These are phyloP conservation scores for Tetraselmis chui DNA, from an alignment of 139 green algal species.

Conservation along the genomic window DNA sequence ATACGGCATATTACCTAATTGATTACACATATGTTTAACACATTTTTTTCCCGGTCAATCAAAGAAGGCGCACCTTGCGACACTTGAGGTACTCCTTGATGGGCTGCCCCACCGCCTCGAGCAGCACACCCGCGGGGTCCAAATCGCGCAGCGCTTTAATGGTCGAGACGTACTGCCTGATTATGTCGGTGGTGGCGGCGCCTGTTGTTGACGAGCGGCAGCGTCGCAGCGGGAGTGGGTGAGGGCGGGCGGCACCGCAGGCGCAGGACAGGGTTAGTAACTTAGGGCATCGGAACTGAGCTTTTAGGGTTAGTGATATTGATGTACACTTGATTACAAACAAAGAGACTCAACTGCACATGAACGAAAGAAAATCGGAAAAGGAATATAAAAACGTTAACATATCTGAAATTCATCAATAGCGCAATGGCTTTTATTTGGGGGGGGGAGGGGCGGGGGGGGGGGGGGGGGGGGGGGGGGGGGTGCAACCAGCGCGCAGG, in stretches of 20 bases:
- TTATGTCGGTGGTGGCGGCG: conserved; percentile 81
- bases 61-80: neutral
- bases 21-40: neutral
- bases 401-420: neutral
- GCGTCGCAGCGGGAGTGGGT: neutral
- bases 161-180: conserved; percentile 80
- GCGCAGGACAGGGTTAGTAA: too few species aligned
- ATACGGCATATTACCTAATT: too few species aligned
- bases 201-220: conserved; percentile 37
- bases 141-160: conserved; percentile 68
- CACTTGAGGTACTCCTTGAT: conserved; percentile 71
- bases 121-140: conserved; percentile 56
- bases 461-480: too few species aligned
- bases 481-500: conserved; percentile 74
- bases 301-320: too few species aligned
- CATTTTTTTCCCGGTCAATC: neutral
- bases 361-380: neutral
- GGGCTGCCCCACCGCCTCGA: conserved; percentile 65
- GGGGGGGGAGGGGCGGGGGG: too few species aligned
- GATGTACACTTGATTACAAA: too few species aligned
- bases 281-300: too few species aligned
- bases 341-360: too few species aligned
- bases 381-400: neutral
- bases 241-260: too few species aligned
- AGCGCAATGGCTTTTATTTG: too few species aligned